Evolutionary conservation across 495 filamentous ascomycete genomes (phyloP).

Genomic region (Penicillium argentinense): DNA sequence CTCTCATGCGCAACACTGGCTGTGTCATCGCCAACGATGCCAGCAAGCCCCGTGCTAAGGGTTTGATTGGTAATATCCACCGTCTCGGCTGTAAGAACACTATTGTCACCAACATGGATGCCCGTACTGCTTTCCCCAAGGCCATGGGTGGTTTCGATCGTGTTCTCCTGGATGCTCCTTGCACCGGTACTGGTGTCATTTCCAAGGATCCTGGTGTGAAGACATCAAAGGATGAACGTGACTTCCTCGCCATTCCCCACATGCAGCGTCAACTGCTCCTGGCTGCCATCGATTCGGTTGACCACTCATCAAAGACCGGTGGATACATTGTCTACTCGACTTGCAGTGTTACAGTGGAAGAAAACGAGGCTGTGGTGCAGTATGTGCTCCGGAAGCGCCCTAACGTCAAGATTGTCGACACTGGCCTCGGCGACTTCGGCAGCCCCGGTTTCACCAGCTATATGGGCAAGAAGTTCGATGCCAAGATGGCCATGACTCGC

Average conservation of each 20-base stretch:
- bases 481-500: slow-evolving; percentile 78
- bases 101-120: slow-evolving; percentile 92
- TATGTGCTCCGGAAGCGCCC: slow-evolving; percentile 88
- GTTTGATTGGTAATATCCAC: slow-evolving; percentile 97
- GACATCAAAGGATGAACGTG: slow-evolving; percentile 93
- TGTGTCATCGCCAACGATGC: slow-evolving; percentile 95
- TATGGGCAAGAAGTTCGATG: slow-evolving; percentile 85
- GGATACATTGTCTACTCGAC: slow-evolving; percentile 95
- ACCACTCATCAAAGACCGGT: slow-evolving; percentile 80
- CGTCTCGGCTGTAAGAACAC: slow-evolving; percentile 91
- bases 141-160: slow-evolving; percentile 94
- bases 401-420: slow-evolving; percentile 91
- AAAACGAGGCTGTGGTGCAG: slow-evolving; percentile 91
- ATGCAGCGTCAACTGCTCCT: slow-evolving; percentile 92
- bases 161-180: slow-evolving; percentile 77
- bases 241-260: slow-evolving; percentile 89
- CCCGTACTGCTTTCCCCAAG: slow-evolving; percentile 80
- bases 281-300: slow-evolving; percentile 90
- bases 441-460: slow-evolving; percentile 85
- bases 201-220: slow-evolving; percentile 93
- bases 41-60: slow-evolving; percentile 89
- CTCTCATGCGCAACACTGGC: slow-evolving; percentile 97
- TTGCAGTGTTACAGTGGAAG: slow-evolving; percentile 87
- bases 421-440: slow-evolving; percentile 83
- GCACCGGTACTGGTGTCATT: slow-evolving; percentile 86